Conservation (phyloP, 1,139 yeast genomes). For the Yamadazyma sp. region DNA sequence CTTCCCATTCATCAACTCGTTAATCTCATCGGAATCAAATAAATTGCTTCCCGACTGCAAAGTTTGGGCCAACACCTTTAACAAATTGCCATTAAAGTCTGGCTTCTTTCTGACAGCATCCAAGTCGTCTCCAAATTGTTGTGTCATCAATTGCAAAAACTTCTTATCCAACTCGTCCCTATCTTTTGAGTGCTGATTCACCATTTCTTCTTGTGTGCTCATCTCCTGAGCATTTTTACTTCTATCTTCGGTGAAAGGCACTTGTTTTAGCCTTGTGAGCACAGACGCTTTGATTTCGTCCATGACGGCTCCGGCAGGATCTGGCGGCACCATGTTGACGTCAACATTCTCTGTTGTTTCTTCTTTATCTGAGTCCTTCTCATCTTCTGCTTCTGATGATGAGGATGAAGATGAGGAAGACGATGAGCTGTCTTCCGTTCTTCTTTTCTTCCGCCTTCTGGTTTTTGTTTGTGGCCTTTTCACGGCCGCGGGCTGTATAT, state of each 20-base stretch:
- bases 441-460: constrained; percentile 71
- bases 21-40: constrained; percentile 53
- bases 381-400: constrained; percentile 14
- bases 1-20: constrained; percentile 12
- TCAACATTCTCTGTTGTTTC: constrained; percentile 19
- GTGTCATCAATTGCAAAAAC: constrained; percentile 58
- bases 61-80: constrained; percentile 62
- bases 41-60: constrained; percentile 66
- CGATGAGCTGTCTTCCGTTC: constrained; percentile 62
- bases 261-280: constrained; percentile 14
- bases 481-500: not conserved
- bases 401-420: constrained; percentile 47
- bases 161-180: constrained; percentile 48
- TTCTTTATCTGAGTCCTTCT: constrained; percentile 3
- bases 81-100: constrained; percentile 59
- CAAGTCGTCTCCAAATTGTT: constrained; percentile 61
- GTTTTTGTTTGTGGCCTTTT: constrained; percentile 2
- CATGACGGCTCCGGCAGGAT: constrained; percentile 4
- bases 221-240: constrained; percentile 20
- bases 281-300: constrained; percentile 14
- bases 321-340: constrained; percentile 1
- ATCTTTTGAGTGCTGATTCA: constrained; percentile 22
- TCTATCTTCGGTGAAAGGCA: constrained; percentile 15
- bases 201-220: constrained; percentile 24
- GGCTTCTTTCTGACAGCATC: constrained; percentile 64